phyloP scores from a whole-genome alignment of 306 rosid genomes.

The Cucurbita maxima region DNA sequence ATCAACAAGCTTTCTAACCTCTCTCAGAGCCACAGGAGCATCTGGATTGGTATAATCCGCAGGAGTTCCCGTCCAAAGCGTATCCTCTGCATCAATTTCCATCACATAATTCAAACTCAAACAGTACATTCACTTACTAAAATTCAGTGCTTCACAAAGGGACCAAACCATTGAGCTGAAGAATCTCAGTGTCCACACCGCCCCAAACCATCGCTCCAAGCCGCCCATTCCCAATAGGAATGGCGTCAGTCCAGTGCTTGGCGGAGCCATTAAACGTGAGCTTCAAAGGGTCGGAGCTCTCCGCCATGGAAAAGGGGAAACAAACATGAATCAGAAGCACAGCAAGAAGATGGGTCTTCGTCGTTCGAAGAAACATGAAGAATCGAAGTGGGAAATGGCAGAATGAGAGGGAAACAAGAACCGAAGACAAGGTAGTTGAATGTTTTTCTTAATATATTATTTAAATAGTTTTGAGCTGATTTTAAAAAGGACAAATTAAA shows the following conservation, averaged over 20 bases:
- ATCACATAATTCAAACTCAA: neutral
- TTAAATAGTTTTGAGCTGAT: too few species aligned
- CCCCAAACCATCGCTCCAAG: conserved; percentile 98
- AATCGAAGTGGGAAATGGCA: neutral
- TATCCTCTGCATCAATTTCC: conserved; percentile 41
- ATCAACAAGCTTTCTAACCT: conserved; percentile 75
- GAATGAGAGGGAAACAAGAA: neutral
- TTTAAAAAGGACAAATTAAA: too few species aligned
- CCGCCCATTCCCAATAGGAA: conserved; percentile 86
- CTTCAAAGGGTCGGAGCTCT: conserved; percentile 50
- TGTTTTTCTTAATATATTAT: neutral
- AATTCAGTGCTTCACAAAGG: too few species aligned
- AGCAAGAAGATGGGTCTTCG: neutral
- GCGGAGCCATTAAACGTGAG: conserved; percentile 52
- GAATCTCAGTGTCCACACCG: conserved; percentile 49
- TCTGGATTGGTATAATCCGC: conserved; percentile 52
- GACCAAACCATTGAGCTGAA: conserved; percentile 71
- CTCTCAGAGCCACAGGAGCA: conserved; percentile 51
- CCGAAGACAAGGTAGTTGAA: neutral
- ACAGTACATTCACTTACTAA: neutral
- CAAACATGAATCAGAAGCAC: neutral
- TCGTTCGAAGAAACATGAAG: neutral
- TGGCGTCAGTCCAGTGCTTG: conserved; percentile 66
- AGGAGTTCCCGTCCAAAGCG: conserved; percentile 88
- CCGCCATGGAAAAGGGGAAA: conserved; percentile 8